Percentiles rank a stretch among this genome's conserved stretches.
phyloP scores from a whole-genome alignment of 495 filamentous ascomycete species.

The Xylaria palmicola region DNA sequence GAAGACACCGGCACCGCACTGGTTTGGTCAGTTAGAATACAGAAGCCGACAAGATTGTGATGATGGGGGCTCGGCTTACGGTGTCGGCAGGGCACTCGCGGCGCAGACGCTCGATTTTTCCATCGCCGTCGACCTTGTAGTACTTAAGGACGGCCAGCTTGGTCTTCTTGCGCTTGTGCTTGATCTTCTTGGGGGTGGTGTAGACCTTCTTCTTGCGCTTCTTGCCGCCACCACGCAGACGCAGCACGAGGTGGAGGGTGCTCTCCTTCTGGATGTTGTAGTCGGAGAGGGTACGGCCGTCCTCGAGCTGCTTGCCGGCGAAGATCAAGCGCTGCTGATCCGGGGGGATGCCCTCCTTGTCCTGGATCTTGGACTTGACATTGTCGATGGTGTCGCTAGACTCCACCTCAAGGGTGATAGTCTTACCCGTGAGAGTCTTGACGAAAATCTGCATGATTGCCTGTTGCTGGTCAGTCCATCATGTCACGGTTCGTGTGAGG shows the following conservation, averaged over 20 bases:
- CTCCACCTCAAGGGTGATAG: constrained; percentile 99
- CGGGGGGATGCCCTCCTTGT: constrained; percentile 99
- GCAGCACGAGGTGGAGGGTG: constrained; percentile 96
- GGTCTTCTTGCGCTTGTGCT: constrained; percentile 99
- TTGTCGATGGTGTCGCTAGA: constrained; percentile 99
- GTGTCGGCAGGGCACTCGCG: constrained; percentile 92
- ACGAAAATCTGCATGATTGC: constrained; percentile 99
- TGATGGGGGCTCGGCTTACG: constrained; percentile 55
- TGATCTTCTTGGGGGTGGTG: constrained; percentile 99
- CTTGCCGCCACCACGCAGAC: constrained; percentile 96
- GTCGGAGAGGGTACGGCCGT: constrained; percentile 97
- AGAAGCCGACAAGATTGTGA: neutral
- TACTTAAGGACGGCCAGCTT: constrained; percentile 99
- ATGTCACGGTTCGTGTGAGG: neutral
- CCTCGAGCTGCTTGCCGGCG: constrained; percentile 99
- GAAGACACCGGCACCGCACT: constrained; percentile 99
- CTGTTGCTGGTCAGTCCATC: constrained; percentile 32
- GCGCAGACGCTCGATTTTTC: constrained; percentile 99
- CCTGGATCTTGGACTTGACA: constrained; percentile 92
- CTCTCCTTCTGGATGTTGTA: constrained; percentile 99
- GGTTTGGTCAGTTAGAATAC: constrained; percentile 25
- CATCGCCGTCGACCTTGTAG: constrained; percentile 99
- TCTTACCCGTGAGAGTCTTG: constrained; percentile 99
- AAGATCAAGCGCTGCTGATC: constrained; percentile 99
- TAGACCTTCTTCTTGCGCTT: constrained; percentile 99